phyloP scores from a whole-genome alignment of 2,329 filamentous ascomycete genomes.

The Fusarium tanahbumbuense region DNA sequence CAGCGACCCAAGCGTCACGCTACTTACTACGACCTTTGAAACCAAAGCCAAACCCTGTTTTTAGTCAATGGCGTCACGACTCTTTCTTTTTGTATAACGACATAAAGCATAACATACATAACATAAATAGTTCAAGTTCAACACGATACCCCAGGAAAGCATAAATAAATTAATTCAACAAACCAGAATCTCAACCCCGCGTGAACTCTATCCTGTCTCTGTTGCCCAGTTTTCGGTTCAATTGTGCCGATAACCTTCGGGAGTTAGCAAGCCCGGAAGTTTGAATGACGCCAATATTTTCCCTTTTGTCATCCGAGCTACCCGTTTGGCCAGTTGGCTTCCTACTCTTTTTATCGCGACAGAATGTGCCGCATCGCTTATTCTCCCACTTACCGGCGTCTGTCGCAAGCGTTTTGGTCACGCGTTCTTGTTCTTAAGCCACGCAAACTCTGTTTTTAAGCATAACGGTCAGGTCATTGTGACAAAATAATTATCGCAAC shows the following conservation, averaged over 20 bases:
- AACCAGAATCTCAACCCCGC: background rate
- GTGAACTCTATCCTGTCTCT: background rate
- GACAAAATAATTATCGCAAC: background rate
- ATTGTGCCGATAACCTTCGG: background rate
- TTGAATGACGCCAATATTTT: background rate
- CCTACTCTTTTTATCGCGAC: background rate
- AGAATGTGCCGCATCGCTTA: background rate
- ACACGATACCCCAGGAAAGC: slow-evolving; percentile 2
- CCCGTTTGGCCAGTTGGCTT: background rate
- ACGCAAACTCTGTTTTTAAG: slow-evolving; percentile 4
- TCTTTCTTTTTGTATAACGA: slow-evolving; percentile 16
- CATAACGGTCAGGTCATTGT: background rate
- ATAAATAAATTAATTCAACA: background rate
- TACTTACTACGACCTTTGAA: background rate
- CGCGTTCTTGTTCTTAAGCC: background rate
- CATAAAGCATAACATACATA: slow-evolving; percentile 13
- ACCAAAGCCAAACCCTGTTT: background rate
- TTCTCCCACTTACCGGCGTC: background rate
- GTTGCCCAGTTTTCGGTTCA: background rate
- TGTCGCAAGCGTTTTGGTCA: background rate
- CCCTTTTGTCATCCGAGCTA: background rate
- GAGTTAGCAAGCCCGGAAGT: background rate
- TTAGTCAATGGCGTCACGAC: slow-evolving; percentile 30
- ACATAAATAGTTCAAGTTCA: background rate
- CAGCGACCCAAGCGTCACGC: background rate